Base-by-base conservation (phyloP, 2,329 filamentous ascomycete species). In the Phymatotrichopsis omnivora region DNA sequence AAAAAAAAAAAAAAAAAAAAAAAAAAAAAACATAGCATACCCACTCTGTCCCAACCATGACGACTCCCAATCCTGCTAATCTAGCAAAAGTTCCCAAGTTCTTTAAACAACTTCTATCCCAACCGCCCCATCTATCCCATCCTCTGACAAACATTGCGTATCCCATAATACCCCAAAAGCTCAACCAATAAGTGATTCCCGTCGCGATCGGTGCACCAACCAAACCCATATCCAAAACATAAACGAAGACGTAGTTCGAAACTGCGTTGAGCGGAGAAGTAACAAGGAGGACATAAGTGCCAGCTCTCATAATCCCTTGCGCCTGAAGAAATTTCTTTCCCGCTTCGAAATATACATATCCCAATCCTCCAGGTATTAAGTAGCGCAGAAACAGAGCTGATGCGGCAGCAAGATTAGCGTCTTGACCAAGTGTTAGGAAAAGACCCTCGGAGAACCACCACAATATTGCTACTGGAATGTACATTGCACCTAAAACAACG, bases 271-370 rank as follows among this genome's bases (percentile, higher is more conserved):
- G 65, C 0, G 86, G 85, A 0, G 85, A 85, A 14, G 83, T 87
- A 53, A 93, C 71, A 2, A 93, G 64, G 1, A 94, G 74, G 7
- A 86, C 84, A 60, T 87, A 93, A 1, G 87, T 81, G 1, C 82
- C 85, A 0, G 85, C 82, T 1, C 73, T 76, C 64, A 93, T 91
- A n/a, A 91, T 66, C 7, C 84, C 84, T 63, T 94, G 86, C 0
- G 86, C 86, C 63, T 94, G 86, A 1, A 93, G 71, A 56, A 80
- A 94, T 57, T 89, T 84, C 66, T 94, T 94, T 60, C 77, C 78
- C 55, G 73, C 73, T 62, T 91, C 84, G 49, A 93, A 93, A 66
- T 83, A 93, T 30, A 93, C 76, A 57, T 93, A 93, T 0, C 85
- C 85, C 28, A 93, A 64, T 0, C 85, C 85, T 0, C 85, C 85